Conservation (phyloP, 768 basidiomycete species). For the Podaxis pistillaris region DNA sequence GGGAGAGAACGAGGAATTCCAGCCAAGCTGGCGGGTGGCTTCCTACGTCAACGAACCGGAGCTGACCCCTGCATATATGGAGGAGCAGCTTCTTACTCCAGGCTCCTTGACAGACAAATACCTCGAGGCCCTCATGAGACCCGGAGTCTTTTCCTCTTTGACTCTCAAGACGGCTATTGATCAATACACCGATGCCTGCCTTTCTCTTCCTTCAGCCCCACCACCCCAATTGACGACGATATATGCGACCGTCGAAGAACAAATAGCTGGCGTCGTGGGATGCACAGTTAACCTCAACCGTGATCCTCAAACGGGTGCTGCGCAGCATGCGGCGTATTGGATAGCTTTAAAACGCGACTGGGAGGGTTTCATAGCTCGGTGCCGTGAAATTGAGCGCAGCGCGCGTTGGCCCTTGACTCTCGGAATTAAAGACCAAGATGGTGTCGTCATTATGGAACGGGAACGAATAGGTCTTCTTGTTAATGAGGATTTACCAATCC, state of each 20-base stretch:
- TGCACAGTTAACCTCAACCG: constrained; percentile 74
- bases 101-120: constrained; percentile 79
- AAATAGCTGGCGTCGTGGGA: constrained; percentile 83
- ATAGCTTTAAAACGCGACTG: constrained; percentile 87
- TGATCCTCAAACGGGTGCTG: constrained; percentile 77
- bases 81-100: constrained; percentile 71
- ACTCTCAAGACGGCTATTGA: constrained; percentile 82
- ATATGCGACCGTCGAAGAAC: constrained; percentile 68
- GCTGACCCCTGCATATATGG: constrained; percentile 83
- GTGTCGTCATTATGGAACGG: constrained; percentile 68
- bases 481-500: constrained; percentile 65
- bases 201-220: constrained; percentile 58
- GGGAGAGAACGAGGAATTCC: constrained; percentile 28
- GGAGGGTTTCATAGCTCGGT: constrained; percentile 93
- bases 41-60: constrained; percentile 70
- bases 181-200: constrained; percentile 74
- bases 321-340: constrained; percentile 78
- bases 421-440: constrained; percentile 42
- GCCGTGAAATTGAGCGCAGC: constrained; percentile 85
- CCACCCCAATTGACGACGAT: constrained; percentile 57
- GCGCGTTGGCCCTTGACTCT: constrained; percentile 79
- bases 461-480: constrained; percentile 71
- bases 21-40: constrained; percentile 50
- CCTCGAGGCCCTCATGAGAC: constrained; percentile 78
- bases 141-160: constrained; percentile 82